Base-by-base conservation (phyloP, 345 rosid species). In the Aegle marmelos region DNA sequence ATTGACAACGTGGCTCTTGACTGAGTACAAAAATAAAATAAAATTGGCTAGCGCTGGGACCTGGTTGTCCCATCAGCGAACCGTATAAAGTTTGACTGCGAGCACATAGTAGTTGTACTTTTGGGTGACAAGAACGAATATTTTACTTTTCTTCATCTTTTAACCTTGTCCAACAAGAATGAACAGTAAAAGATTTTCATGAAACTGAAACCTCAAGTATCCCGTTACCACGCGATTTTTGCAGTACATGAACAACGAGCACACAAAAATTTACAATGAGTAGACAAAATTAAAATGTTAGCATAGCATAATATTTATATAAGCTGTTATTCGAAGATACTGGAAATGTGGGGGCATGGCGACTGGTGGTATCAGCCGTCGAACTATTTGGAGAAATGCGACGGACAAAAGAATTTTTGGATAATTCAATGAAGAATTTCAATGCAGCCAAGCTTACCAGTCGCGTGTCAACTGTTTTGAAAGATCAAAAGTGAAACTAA, bases 1-100 rank as follows among this genome's bases (percentile, higher is more conserved):
- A 63, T 75, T 11, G 5, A 75, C 22, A 62, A 62, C 28, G 77
- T 21, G 77, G 9, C 6, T 45, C 60, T 74, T 74, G 69, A 74
- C 77, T 1, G 24, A 62, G 68, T 62, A 25, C 16, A 37, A 36
- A 31, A 31, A 74, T 7, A 36, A 36, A 36, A 73, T 11, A 5
- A 10, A 5, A 31, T 9, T 50, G 2, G 7, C 1, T 9, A 37
- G 14, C 37, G 14, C 8, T 11, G 30, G 73, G 36, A n/a, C 4
- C 7, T 10, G 4, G 3, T n/a, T 24, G 33, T 68, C 11, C 21
- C 21, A 24, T 24, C n/a, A 24, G 4, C 27, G 4, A 4, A 9
- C 70, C 53, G 9, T 39, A 24, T 37, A 17, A 28, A 5, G 8
- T 24, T 73, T 39, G 76, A 73, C 67, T 16, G 0, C 0, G 8